Percentiles rank a stretch among this genome's conserved stretches.
Evolutionary conservation across 2,329 filamentous ascomycete species (phyloP).

Genomic region (Lomentospora prolificans): DNA sequence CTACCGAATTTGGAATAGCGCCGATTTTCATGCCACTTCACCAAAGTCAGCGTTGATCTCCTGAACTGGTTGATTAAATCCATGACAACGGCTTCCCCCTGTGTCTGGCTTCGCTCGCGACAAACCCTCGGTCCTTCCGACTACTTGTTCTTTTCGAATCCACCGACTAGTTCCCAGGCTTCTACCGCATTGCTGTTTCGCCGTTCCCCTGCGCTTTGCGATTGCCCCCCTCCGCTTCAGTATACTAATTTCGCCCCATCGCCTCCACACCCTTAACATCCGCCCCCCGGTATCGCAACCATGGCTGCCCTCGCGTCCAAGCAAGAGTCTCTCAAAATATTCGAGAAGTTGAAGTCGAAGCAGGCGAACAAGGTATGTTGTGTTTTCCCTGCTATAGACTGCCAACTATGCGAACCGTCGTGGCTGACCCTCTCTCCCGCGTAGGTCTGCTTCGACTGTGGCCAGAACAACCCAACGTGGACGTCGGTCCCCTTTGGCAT

Average conservation of each 20-base stretch:
- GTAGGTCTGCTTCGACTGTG: slow-evolving; percentile 96
- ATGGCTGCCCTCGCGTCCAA: slow-evolving; percentile 72
- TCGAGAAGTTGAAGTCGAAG: slow-evolving; percentile 93
- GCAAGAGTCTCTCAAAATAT: slow-evolving; percentile 91
- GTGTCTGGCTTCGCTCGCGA: neutral
- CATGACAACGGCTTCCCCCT: neutral
- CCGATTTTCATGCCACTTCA: slow-evolving; percentile 31
- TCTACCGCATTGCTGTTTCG: neutral
- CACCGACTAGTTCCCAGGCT: neutral
- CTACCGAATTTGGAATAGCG: slow-evolving; percentile 24
- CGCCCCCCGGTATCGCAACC: slow-evolving; percentile 25
- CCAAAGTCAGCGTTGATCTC: neutral
- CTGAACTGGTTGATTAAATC: neutral
- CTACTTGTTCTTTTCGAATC: neutral
- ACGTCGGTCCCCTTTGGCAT: slow-evolving; percentile 95
- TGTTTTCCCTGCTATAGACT: slow-evolving; percentile 13
- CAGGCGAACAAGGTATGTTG: slow-evolving; percentile 77
- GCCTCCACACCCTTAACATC: slow-evolving; percentile 10
- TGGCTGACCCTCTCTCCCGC: neutral
- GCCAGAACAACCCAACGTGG: slow-evolving; percentile 97
- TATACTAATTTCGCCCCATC: slow-evolving; percentile 1
- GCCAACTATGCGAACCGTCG: neutral
- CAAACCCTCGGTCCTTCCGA: neutral
- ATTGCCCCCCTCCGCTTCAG: neutral
- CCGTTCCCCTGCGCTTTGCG: neutral